Conservation (phyloP, 441 rosid species). For the Croton setiger region DNA sequence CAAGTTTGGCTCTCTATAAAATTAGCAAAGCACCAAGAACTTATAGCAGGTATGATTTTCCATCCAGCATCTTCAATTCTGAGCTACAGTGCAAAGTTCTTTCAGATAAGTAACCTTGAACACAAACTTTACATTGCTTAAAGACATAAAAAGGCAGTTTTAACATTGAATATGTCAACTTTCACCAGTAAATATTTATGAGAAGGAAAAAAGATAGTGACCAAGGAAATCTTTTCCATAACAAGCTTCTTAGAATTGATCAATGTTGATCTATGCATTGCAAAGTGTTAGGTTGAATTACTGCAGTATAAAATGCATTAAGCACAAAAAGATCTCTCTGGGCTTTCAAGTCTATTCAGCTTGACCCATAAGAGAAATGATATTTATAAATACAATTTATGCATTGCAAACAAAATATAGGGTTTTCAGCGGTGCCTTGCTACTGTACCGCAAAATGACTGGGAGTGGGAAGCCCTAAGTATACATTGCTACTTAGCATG, state of each 20-base stretch:
- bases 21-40: neutral
- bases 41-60: neutral
- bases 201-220: neutral
- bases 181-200: neutral
- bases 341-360: neutral
- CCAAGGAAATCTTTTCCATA: neutral
- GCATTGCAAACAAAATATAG: neutral
- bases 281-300: no score
- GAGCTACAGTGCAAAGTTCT: neutral
- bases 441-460: neutral
- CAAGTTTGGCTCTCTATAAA: neutral
- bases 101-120: neutral
- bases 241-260: no score
- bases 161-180: neutral
- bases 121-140: neutral
- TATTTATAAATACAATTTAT: neutral
- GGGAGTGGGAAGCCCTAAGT: neutral
- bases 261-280: no score
- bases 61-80: neutral
- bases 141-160: neutral
- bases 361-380: neutral
- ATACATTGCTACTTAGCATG: neutral
- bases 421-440: neutral
- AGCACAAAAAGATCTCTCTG: no score
- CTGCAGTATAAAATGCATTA: no score